Evolutionary conservation across 23 red algal genomes (phyloP), one percentile per base, ranked within the genome.

Genomic region (Agarophyton chilense): DNA sequence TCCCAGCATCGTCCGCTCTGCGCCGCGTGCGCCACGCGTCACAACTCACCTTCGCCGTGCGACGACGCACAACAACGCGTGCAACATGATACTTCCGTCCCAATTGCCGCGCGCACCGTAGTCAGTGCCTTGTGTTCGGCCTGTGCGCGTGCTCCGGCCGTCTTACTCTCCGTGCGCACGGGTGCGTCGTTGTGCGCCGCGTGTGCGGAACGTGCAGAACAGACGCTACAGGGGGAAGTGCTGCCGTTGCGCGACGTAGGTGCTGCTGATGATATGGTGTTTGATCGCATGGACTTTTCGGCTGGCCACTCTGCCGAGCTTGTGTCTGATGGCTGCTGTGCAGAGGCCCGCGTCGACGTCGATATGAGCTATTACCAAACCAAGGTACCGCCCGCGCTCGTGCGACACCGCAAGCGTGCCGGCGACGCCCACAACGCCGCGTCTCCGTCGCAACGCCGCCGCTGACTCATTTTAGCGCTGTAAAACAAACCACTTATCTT

Each of bases 311-410:
- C 56, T 3, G 39, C 19, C 9, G 19, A n/a, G 0, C n/a, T 2
- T 7, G 54, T 2, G 29, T 3, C 52, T 2, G n/a, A 5, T 26
- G 82, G 57, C 19, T 39, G 47, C 19, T 39, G 47, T 18, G 62
- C 9, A 34, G 64, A 17, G 7, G 60, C 41, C 7, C 34, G 50
- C 40, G 82, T 86, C 17, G 82, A 86, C 40, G 82, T 86, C 17
- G 82, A 86, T 29, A 44, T 86, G 42, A 71, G 60, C 46, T 86
- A 86, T 47, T 86, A 86, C 65, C 60, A 86, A 42, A 86, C 82
- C 41, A 67, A 86, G 82, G 82, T 86, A 25, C 82, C 82, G 34
- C 12, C 65, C 21, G 49, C 43, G 33, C 28, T 86, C 2, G 82
- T 86, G 24, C 21, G 68, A 4, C 68, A 38, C 24, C 40, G 68